phyloP scores from a whole-genome alignment of 768 basidiomycete genomes.

The Boletus vinaceobasis region DNA sequence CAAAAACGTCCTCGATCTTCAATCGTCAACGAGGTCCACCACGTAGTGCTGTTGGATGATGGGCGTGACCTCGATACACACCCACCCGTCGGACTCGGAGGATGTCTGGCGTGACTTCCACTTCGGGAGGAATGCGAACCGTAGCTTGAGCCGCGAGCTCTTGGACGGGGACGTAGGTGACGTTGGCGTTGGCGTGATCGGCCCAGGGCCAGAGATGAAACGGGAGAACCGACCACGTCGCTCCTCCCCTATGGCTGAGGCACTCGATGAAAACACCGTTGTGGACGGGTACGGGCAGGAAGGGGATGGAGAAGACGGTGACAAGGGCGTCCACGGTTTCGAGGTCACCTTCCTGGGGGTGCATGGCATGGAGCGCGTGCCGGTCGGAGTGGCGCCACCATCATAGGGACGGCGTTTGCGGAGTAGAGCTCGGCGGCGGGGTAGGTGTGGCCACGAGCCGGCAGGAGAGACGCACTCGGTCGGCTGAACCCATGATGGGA shows the following conservation, averaged over 20 bases:
- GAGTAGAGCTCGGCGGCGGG: slow-evolving; percentile 25
- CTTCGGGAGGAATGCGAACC: slow-evolving; percentile 14
- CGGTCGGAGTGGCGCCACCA: neutral
- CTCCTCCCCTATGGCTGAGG: neutral
- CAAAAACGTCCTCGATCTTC: neutral
- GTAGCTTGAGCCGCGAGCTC: slow-evolving; percentile 12
- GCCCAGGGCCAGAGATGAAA: neutral
- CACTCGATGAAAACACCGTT: neutral
- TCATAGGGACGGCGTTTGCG: slow-evolving; percentile 29
- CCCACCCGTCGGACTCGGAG: slow-evolving; percentile 27
- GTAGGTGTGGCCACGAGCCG: slow-evolving; percentile 22
- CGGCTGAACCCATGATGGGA: slow-evolving; percentile 3
- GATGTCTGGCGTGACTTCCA: slow-evolving; percentile 15
- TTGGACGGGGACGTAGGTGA: slow-evolving; percentile 14
- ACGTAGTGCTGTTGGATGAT: slow-evolving; percentile 20
- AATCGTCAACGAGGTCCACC: slow-evolving; percentile 12
- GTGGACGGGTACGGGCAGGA: slow-evolving; percentile 3
- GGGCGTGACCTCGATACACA: slow-evolving; percentile 29
- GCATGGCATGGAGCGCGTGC: slow-evolving; percentile 3
- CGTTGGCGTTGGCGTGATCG: neutral
- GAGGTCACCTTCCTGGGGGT: slow-evolving; percentile 11
- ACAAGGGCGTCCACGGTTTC: neutral
- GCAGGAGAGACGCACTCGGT: slow-evolving; percentile 9
- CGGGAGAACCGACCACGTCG: slow-evolving; percentile 10
- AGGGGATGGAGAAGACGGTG: slow-evolving; percentile 6